Percentiles rank a stretch among this genome's conserved stretches.
Conservation (phyloP, 2,329 filamentous ascomycete species). For the Plenodomus tracheiphilus region DNA sequence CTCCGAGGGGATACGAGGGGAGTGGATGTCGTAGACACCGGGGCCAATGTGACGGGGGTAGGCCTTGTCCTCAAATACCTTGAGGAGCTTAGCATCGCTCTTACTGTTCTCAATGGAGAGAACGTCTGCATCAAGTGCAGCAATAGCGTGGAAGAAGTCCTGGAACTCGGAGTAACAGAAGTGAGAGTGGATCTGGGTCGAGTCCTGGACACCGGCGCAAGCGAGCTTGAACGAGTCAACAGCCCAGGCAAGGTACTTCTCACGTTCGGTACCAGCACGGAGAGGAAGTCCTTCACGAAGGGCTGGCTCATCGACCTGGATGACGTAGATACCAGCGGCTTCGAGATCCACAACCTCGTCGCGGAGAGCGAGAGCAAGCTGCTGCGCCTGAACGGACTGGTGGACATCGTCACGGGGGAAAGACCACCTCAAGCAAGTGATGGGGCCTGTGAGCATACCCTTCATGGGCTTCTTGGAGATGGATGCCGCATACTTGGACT, state of each 20-base stretch:
- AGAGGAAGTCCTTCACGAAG: slow-evolving; percentile 99
- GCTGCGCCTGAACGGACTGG: slow-evolving; percentile 98
- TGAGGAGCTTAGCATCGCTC: slow-evolving; percentile 98
- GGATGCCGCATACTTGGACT: slow-evolving; percentile 97
- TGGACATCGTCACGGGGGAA: slow-evolving; percentile 99
- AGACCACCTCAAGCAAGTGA: slow-evolving; percentile 98
- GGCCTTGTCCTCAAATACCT: slow-evolving; percentile 95
- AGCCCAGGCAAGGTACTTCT: slow-evolving; percentile 96
- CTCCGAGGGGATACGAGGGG: slow-evolving; percentile 93
- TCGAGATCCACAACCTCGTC: slow-evolving; percentile 99
- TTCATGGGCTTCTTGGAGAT: slow-evolving; percentile 99
- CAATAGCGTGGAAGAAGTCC: slow-evolving; percentile 99
- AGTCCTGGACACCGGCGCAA: slow-evolving; percentile 89
- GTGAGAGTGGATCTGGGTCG: slow-evolving; percentile 99
- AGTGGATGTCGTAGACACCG: slow-evolving; percentile 99
- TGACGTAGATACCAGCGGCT: slow-evolving; percentile 93
- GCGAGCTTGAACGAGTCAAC: slow-evolving; percentile 98
- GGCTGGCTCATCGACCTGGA: slow-evolving; percentile 98
- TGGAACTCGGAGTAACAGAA: slow-evolving; percentile 99
- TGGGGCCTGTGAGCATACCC: slow-evolving; percentile 99
- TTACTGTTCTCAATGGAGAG: slow-evolving; percentile 99
- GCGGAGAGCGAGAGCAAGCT: slow-evolving; percentile 96
- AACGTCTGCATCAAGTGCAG: slow-evolving; percentile 95
- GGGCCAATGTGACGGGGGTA: slow-evolving; percentile 98
- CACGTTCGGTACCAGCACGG: slow-evolving; percentile 88